Conservation (phyloP, 2,329 filamentous ascomycete species). For the Venturia carpophila region DNA sequence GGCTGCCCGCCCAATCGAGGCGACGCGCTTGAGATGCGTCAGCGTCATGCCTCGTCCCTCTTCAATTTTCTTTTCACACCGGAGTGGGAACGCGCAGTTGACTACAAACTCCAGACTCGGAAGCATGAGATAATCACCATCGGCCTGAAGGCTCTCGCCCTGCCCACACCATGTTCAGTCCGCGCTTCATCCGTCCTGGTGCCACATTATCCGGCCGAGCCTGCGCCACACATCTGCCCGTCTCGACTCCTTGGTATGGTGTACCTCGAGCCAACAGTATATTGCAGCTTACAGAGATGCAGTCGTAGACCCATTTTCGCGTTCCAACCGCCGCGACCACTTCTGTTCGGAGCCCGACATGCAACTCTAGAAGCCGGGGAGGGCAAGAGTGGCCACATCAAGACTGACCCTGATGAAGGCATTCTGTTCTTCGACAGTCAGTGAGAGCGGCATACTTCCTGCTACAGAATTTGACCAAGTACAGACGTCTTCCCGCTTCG, state of each 20-base stretch:
- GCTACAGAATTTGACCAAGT: neutral
- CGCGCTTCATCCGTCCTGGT: neutral
- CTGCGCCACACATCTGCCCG: neutral
- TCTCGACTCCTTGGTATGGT: neutral
- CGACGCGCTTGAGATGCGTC: neutral
- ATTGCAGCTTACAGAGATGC: neutral
- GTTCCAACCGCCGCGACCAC: neutral
- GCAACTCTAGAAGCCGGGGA: conserved; percentile 42
- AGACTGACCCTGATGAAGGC: conserved; percentile 65
- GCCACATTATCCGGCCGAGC: neutral
- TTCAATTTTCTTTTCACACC: too few relatives aligned
- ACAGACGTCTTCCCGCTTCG: conserved; percentile 77
- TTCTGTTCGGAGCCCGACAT: neutral
- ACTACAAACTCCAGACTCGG: too few relatives aligned
- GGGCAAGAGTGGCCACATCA: conserved; percentile 72
- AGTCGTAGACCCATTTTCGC: neutral
- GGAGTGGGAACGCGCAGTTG: too few relatives aligned
- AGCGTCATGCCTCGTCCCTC: neutral
- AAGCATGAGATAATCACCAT: neutral
- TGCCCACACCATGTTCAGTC: neutral
- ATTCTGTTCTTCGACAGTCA: conserved; percentile 85
- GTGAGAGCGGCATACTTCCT: neutral
- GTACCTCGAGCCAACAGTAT: neutral
- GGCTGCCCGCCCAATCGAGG: neutral
- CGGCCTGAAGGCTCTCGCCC: conserved; percentile 1